Evolutionary conservation across 108 stramenopile species (phyloP).

Genomic region (Cyclotella cryptica): DNA sequence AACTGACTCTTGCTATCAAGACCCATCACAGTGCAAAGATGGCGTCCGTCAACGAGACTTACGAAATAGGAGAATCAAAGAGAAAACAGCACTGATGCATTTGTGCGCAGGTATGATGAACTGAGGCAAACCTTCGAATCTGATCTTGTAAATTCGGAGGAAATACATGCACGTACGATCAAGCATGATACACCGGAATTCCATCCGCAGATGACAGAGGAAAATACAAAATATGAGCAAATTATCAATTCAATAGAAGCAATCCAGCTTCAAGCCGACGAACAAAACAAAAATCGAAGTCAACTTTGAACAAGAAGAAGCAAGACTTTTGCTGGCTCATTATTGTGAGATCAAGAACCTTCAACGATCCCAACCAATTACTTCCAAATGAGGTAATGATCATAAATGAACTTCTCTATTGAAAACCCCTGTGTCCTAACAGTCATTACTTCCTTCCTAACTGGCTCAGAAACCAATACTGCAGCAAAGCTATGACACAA

Average conservation of each 20-base stretch:
- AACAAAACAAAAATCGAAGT: constrained; percentile 4
- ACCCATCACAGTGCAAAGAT: background rate
- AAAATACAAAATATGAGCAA: background rate
- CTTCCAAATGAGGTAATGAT: constrained; percentile 8
- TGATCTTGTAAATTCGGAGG: background rate
- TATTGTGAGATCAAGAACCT: background rate
- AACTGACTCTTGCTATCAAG: background rate
- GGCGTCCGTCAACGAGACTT: background rate
- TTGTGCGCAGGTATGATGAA: background rate
- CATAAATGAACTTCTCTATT: background rate
- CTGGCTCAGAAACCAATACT: constrained; percentile 2
- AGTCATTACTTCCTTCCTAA: background rate
- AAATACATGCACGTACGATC: background rate
- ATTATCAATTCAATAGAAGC: background rate
- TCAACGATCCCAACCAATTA: background rate
- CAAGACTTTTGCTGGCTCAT: background rate
- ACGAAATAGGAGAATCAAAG: background rate
- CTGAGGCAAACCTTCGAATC: background rate
- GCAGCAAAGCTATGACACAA: background rate
- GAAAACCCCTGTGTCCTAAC: background rate
- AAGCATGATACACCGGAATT: background rate
- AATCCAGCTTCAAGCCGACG: too few relatives aligned
- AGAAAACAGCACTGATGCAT: constrained; percentile 9
- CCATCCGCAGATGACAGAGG: background rate
- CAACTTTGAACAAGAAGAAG: background rate